Base-by-base conservation (phyloP, 2,329 filamentous ascomycete genomes). In the Botrytis byssoidea region DNA sequence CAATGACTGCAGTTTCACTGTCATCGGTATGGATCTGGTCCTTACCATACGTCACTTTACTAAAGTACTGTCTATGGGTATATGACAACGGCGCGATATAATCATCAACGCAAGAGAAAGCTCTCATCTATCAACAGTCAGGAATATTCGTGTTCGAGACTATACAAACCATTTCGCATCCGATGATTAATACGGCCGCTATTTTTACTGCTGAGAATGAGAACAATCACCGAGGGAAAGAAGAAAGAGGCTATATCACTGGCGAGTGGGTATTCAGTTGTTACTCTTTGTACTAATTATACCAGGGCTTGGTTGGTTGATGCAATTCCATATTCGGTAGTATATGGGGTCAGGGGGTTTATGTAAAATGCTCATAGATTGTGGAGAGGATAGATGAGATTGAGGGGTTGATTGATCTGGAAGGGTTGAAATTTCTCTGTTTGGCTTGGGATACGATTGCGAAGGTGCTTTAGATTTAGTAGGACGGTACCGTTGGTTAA, bases 1-100 rank as follows among this genome's bases (percentile, higher is more conserved):
- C 35, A 85, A 88, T 68, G 85, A 85, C 4, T 79, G 86, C 71
- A 89, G 86, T 8, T 77, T 88, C 1, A 91, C 89, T 0, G 88
- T 86, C 10, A 84, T 93, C 65, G 90, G 90, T 81, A 93, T 92
- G 79, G 85, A 91, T 64, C 79, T 85, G 20, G 87, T 9, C 44
- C 20, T 46, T 46, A 22, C 22, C 20, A 46, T 46, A 0, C 2
- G 44, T 46, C 22, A 9, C 18, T 22, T 8, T 9, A 9, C 44
- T 46, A 9, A 46, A 16, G 35, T 60, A 18, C 32, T 72, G 20
- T 88, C 85, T 8, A 83, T 92, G 22, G 89, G 86, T 35, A 85
- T 91, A 67, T 81, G 86, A 9, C 88, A 90, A 77, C 80, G 83
- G 72, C 83, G 79, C 77, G 72, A 79, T 70, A 29, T 77, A n/a